Evolutionary conservation across 768 basidiomycete genomes (phyloP), one percentile per base, ranked within the genome.

Genomic region (Agaricus subrufescens): DNA sequence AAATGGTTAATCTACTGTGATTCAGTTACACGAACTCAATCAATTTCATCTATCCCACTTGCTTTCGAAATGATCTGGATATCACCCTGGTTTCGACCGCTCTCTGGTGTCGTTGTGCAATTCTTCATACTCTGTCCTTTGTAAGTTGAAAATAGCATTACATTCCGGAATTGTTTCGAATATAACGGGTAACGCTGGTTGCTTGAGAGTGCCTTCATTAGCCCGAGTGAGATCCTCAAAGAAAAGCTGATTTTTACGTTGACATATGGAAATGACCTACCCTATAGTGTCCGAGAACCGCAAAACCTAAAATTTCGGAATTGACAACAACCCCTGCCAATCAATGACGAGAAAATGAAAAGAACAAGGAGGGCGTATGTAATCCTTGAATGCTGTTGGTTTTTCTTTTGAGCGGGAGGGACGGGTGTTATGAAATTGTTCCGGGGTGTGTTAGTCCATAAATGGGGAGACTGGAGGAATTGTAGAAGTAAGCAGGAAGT

Each of bases 191-290:
- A 19, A 19, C 1, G 19, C 19, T 19, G 19, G 19, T 19, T 19
- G 19, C 19, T 19, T 19, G 19, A 19, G 19, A 19, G 19, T 19
- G 19, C 19, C 19, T 19, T 1, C 19, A 19, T 19, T 1, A 19
- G 19, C 19, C 19, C 1, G 19, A 19, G 19, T 19, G 19, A 19
- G 19, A 19, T 19, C 8, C 37, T 30, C 60, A 25, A 38, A 4
- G 51, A 26, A 46, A 43, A 10, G 19, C 1, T 19, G 19, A 54
- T 23, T 66, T 76, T 40, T 61, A 80, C 75, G 80, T 80, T 23
- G 79, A 81, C 75, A 82, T 78, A 52, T 77, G 71, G 46, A 76
- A 80, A 46, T 71, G 62, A 14, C 66, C 78, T 0, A 78, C 71
- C 54, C 69, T 70, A 64, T 70, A 82, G 34, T 81, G 58, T 11